Percentiles rank a stretch among this genome's conserved stretches.
Conservation (phyloP, 2,329 filamentous ascomycete genomes). For the Pestalotiopsis sp. region DNA sequence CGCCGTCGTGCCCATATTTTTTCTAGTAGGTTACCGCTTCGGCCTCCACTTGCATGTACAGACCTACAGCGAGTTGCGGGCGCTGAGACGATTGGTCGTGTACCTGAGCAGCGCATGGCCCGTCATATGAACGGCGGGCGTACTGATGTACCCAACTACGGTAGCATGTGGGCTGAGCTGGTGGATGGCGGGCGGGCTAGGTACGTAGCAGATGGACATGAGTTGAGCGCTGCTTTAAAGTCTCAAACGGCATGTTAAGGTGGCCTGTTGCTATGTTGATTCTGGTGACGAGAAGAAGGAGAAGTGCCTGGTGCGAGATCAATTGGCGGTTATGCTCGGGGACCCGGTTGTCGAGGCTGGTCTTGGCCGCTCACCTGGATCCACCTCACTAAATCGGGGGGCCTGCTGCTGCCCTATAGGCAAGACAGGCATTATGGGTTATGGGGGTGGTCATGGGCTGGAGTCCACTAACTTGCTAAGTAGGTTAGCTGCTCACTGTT, state of each 20-base stretch:
- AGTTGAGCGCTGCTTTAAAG: conserved; percentile 5
- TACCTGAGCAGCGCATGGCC: conserved; percentile 5
- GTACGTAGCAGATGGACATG: conserved; percentile 30
- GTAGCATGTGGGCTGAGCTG: neutral
- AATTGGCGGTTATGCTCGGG: conserved; percentile 9
- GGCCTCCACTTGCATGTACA: neutral
- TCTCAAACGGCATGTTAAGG: neutral
- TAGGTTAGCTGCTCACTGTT: neutral
- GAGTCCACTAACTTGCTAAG: neutral
- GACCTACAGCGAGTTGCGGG: conserved; percentile 5
- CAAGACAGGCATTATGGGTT: neutral
- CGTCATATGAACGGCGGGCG: neutral
- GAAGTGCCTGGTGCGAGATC: neutral
- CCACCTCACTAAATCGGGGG: neutral
- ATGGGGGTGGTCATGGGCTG: neutral
- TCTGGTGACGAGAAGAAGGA: neutral
- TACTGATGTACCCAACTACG: neutral
- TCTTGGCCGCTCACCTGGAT: neutral
- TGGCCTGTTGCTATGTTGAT: neutral
- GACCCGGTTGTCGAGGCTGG: neutral
- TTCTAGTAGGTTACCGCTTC: neutral
- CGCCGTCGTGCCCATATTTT: neutral
- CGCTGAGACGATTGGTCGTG: conserved; percentile 6
- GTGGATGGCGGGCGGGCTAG: conserved; percentile 12
- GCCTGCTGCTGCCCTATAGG: neutral